phyloP scores from a whole-genome alignment of 805 yeast species.

The Lachancea sp. region DNA sequence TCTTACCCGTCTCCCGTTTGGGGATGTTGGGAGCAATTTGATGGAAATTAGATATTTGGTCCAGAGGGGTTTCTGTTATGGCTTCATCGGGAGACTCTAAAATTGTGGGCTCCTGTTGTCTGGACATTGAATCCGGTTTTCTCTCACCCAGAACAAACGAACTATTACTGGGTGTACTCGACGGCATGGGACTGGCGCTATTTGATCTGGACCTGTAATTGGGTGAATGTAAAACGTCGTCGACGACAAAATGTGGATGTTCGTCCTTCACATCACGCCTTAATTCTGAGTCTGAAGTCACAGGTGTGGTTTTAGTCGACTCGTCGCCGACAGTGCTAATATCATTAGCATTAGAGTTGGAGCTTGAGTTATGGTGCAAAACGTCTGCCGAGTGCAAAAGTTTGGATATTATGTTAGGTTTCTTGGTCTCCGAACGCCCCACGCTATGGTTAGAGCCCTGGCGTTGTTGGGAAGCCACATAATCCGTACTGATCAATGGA shows the following conservation, averaged over 20 bases:
- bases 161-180: constrained; percentile 10
- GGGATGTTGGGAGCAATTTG: constrained; percentile 22
- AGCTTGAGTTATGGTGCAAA: constrained; percentile 4
- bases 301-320: constrained; percentile 1
- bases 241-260: constrained; percentile 66
- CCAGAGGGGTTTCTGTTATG: constrained; percentile 2
- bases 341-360: neutral
- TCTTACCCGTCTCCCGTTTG: constrained; percentile 39
- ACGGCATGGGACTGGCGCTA: constrained; percentile 21
- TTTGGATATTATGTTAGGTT: constrained; percentile 10
- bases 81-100: constrained; percentile 4
- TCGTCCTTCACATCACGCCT: constrained; percentile 34
- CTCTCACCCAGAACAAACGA: constrained; percentile 4
- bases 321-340: constrained; percentile 6
- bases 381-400: constrained; percentile 11
- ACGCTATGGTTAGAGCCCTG: neutral
- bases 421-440: constrained; percentile 25
- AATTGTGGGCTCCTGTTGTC: constrained; percentile 7
- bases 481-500: constrained; percentile 32
- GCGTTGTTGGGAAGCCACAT: neutral
- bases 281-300: constrained; percentile 1
- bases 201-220: constrained; percentile 18
- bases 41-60: constrained; percentile 4
- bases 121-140: constrained; percentile 5
- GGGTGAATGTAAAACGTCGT: constrained; percentile 21